Conservation (phyloP, 2,329 filamentous ascomycete genomes). For the Fusarium cyanostomum region DNA sequence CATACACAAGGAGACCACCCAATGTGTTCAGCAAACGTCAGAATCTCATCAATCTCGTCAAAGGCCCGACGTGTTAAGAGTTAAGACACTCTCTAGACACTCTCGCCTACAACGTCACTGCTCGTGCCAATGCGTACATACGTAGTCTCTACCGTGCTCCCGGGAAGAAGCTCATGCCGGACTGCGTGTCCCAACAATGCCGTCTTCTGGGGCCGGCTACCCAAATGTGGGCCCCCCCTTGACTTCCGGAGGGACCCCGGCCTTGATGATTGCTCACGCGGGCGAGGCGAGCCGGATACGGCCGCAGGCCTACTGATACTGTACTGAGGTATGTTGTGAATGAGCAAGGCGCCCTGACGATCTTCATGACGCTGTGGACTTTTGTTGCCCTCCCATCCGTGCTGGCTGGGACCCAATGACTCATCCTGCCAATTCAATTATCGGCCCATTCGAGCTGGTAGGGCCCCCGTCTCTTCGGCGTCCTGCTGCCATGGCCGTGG, state of each 20-base stretch:
- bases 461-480: not conserved
- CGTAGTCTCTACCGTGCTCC: not conserved
- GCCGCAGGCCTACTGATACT: not conserved
- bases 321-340: not conserved
- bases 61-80: not conserved
- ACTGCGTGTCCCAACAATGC: constrained; percentile 1
- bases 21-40: constrained; percentile 11
- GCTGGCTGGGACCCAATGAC: not conserved
- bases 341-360: constrained; percentile 20
- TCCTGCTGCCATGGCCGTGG: constrained; percentile 27
- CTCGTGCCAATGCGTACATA: not conserved
- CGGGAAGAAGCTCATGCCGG: not conserved
- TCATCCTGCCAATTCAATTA: not conserved
- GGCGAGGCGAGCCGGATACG: constrained; percentile 20
- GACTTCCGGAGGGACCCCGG: constrained; percentile 8
- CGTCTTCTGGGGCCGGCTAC: constrained; percentile 11
- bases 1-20: not conserved
- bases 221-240: constrained; percentile 22
- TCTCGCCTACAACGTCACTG: not conserved
- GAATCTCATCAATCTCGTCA: constrained; percentile 16
- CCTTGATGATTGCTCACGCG: constrained; percentile 3
- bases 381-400: not conserved
- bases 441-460: constrained; percentile 1
- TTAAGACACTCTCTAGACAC: constrained; percentile 7
- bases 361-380: constrained; percentile 3